Evolutionary conservation across 306 rosid species (phyloP).

Genomic region (Trifolium pratense): DNA sequence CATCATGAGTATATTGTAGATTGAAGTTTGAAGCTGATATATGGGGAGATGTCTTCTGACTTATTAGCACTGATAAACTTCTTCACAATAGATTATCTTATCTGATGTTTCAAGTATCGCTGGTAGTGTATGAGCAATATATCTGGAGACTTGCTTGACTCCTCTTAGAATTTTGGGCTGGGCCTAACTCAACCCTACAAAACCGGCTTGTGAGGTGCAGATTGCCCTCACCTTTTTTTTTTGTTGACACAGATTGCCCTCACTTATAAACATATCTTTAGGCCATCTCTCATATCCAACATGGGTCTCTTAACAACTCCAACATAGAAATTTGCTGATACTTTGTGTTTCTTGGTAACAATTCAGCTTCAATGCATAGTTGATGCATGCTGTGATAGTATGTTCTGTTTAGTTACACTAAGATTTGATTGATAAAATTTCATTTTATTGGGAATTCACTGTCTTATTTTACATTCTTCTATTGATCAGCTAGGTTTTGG

Average conservation of each 20-base stretch:
- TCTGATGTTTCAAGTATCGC: not conserved
- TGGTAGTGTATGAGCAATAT: not conserved
- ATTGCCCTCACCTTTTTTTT: too few relatives aligned
- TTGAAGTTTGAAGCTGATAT: slow-evolving; percentile 16
- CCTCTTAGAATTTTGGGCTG: too few relatives aligned
- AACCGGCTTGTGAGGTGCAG: too few relatives aligned
- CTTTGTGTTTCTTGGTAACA: slow-evolving; percentile 1
- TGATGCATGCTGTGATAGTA: slow-evolving; percentile 13
- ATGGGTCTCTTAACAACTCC: not conserved
- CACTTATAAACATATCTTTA: too few relatives aligned
- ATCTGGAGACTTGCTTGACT: not conserved
- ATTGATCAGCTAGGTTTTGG: slow-evolving; percentile 85
- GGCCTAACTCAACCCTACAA: too few relatives aligned
- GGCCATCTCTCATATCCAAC: too few relatives aligned
- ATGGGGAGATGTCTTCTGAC: slow-evolving; percentile 3
- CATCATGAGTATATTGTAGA: slow-evolving; percentile 16
- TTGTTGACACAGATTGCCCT: too few relatives aligned
- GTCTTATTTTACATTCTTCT: slow-evolving; percentile 44
- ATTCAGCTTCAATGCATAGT: slow-evolving; percentile 8
- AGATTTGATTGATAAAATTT: slow-evolving; percentile 29
- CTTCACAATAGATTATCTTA: not conserved
- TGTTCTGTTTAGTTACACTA: not conserved
- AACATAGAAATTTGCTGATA: not conserved
- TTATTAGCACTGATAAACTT: slow-evolving; percentile 3
- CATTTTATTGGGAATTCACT: slow-evolving; percentile 21